Base-by-base conservation (phyloP, 2,329 filamentous ascomycete genomes). In the Colletotrichum sojae region DNA sequence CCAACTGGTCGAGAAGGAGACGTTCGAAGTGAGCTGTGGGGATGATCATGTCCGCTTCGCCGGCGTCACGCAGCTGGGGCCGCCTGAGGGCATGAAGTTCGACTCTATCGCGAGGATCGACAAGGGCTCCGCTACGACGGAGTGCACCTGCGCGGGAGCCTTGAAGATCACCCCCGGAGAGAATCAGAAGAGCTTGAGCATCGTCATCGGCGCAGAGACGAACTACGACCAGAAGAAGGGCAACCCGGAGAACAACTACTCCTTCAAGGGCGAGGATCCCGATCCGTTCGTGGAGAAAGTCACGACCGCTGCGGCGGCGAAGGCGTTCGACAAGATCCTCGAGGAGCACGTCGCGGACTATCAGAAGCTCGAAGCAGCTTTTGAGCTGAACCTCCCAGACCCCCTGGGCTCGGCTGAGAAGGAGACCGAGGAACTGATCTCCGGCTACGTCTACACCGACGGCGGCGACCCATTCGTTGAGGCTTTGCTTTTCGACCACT, bases 191-290 rank as follows among this genome's bases (percentile, higher is more conserved):
- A 74, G 71, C 10, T 49, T 82, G 10, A 78, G 78, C 31, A 8
- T 88, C 6, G 76, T 87, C 0, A 73, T 88, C 16, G 80, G 81
- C 5, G 82, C 79, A 1, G 80, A 76, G 6, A 87, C 85, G 1
- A 80, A 88, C 66, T 89, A 85, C 62, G 84, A 88, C 55, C 77
- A 83, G 61, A 83, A 77, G 4, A 83, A 84, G 40, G 86, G 87
- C 1, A 85, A 82, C 54, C 75, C 78, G 0, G 78, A 77, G 16
- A 73, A 73, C 65, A 73, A 76, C 12, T 88, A 82, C 73, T 84
- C 83, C 0, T 89, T 87, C 75, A 80, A 78, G 43, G 85, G 86
- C 2, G 74, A 74, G 1, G 83, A 88, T 65, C 86, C 86, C 1
- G 78, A 73, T 0, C 52, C 75, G 0, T 65, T 75, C 2, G 80